phyloP scores from a whole-genome alignment of 2,329 filamentous ascomycete genomes.

The Aspergillus awamori region DNA sequence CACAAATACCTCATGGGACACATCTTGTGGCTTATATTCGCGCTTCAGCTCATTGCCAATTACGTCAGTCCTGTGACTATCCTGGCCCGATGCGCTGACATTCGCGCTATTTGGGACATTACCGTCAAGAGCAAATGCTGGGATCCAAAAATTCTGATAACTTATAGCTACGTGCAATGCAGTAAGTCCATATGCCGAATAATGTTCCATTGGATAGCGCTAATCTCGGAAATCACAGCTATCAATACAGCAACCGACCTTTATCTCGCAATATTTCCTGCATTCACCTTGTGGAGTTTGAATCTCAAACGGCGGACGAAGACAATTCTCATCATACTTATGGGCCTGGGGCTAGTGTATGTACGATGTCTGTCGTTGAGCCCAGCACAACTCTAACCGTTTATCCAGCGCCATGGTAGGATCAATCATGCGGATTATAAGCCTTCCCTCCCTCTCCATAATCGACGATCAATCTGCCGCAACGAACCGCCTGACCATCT shows the following conservation, averaged over 20 bases:
- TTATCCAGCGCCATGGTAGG: constrained; percentile 27
- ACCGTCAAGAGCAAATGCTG: constrained; percentile 24
- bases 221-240: not conserved
- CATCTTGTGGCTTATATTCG: not conserved
- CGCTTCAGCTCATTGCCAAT: constrained; percentile 27
- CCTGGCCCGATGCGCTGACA: constrained; percentile 28
- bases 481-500: constrained; percentile 30
- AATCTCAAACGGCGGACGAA: constrained; percentile 35
- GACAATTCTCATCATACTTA: constrained; percentile 30
- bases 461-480: constrained; percentile 25
- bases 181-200: constrained; percentile 15
- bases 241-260: constrained; percentile 32
- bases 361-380: not conserved
- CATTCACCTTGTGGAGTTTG: constrained; percentile 34
- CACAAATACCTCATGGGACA: not conserved
- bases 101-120: constrained; percentile 26
- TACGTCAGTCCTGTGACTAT: constrained; percentile 28
- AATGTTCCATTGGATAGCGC: too few relatives aligned
- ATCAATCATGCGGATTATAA: constrained; percentile 28
- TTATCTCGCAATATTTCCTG: constrained; percentile 31
- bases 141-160: constrained; percentile 25
- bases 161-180: constrained; percentile 34
- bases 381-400: not conserved
- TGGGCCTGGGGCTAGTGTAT: constrained; percentile 37
- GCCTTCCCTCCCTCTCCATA: constrained; percentile 19